phyloP scores from a whole-genome alignment of 768 basidiomycete genomes.

The Inosperma sp. region DNA sequence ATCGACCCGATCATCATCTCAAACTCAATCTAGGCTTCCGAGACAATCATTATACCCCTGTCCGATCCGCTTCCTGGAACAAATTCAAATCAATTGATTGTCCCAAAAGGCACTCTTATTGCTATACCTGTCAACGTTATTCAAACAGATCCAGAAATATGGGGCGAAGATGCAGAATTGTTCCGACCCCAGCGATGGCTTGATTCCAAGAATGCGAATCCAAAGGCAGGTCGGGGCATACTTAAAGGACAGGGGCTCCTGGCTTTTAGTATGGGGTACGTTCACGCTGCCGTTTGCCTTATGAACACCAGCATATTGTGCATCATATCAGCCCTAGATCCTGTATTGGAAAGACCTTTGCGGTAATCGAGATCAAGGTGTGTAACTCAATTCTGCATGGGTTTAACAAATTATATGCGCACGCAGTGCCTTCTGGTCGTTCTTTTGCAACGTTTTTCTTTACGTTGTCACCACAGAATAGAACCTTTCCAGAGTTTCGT shows the following conservation, averaged over 20 bases:
- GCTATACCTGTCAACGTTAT: constrained; percentile 54
- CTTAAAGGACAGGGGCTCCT: constrained; percentile 42
- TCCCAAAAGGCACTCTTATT: constrained; percentile 55
- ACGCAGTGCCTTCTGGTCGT: constrained; percentile 36
- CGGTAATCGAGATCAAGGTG: constrained; percentile 58
- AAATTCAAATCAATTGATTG: constrained; percentile 37
- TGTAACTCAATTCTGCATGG: constrained; percentile 7
- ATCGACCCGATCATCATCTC: constrained; percentile 8
- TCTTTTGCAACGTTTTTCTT: constrained; percentile 52
- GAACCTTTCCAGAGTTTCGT: constrained; percentile 66
- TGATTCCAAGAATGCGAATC: constrained; percentile 27
- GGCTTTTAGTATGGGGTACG: constrained; percentile 58
- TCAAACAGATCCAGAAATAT: constrained; percentile 47
- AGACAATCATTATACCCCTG: constrained; percentile 52
- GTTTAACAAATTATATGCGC: not conserved
- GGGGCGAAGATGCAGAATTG: constrained; percentile 55
- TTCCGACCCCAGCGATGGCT: constrained; percentile 67
- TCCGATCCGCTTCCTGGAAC: constrained; percentile 47
- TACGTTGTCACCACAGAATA: constrained; percentile 47
- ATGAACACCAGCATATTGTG: not conserved
- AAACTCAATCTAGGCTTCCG: constrained; percentile 36
- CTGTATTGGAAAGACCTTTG: constrained; percentile 58
- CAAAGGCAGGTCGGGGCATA: not conserved
- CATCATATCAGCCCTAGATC: constrained; percentile 44
- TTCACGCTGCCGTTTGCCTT: not conserved